Base-by-base conservation (phyloP, 1,284 basidiomycete species). In the Ustilago trichophora region DNA sequence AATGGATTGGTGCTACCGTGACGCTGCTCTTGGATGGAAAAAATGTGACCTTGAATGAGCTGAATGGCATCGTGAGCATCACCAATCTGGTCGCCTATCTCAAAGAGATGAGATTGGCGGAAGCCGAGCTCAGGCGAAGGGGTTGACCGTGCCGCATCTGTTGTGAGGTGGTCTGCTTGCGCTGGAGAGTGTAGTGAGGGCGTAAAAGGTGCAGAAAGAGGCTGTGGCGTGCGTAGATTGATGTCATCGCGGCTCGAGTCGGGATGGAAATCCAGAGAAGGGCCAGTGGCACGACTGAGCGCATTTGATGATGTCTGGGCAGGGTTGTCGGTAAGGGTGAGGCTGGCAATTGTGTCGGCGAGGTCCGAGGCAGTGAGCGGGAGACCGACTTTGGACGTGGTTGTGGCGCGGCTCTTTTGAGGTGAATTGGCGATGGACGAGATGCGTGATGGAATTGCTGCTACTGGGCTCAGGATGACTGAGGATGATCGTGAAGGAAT, bases 21-120 rank as follows among this genome's bases (percentile, higher is more conserved):
- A 7, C 73, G 47, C 41, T 75, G 56, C 41, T 75, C 73, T 22
- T 75, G 58, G 8, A 75, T 63, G 6, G 54, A 46, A 25, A 75
- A 75, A 24, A 75, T 57, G 37, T 71, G 63, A n/a, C 46, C 44
- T n/a, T 63, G 66, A 27, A 73, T 55, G 6, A 50, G 27, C 19
- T 64, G 46, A 11, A 72, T 54, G 15, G 50, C 62, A 11, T 62
- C 63, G 34, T 58, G 42, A n/a, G 54, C 57, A 16, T 71, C 68
- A 9, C 43, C 29, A 19, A 71, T 66, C 47, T 66, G 37, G 18
- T 71, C 57, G 33, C 50, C 42, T 6, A 62, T 50, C 26, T 71
- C 68, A 25, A 54, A 29, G 4, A 69, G 38, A n/a, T 50, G 43
- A 3, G 50, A 43, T 7, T 52, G 48, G 13, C 34, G 42, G 18